Conservation (phyloP, 768 basidiomycete genomes). For the Austroboletus festivus region DNA sequence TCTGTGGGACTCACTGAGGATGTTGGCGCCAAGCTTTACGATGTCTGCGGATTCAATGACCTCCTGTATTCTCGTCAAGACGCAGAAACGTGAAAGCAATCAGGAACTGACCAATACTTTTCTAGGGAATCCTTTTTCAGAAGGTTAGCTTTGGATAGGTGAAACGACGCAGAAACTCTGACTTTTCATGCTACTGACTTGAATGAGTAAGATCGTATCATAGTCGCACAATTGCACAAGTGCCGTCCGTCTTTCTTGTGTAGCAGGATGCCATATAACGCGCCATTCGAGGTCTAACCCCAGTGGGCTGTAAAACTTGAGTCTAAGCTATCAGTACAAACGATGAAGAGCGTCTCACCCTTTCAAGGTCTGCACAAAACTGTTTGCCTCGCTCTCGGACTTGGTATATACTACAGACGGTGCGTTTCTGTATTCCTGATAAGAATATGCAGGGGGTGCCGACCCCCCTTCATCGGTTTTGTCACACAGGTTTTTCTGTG, state of each 20-base stretch:
- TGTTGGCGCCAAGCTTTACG: constrained; percentile 48
- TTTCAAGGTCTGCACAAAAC: constrained; percentile 34
- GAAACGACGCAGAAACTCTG: constrained; percentile 2
- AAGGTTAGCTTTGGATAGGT: background rate
- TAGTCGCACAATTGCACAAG: constrained; percentile 46
- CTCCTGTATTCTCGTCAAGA: constrained; percentile 30
- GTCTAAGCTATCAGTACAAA: background rate
- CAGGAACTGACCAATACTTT: constrained; percentile 36
- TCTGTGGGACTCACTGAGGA: constrained; percentile 36
- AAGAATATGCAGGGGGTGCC: constrained; percentile 37
- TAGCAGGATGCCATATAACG: constrained; percentile 31
- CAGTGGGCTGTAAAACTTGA: constrained; percentile 34
- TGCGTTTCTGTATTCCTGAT: constrained; percentile 26
- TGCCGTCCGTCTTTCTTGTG: constrained; percentile 37
- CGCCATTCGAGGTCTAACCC: constrained; percentile 55
- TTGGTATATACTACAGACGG: constrained; percentile 40
- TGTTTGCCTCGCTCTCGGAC: constrained; percentile 41
- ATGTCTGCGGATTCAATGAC: constrained; percentile 41
- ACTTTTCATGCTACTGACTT: constrained; percentile 49
- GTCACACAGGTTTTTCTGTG: background rate
- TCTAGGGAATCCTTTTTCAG: constrained; percentile 39
- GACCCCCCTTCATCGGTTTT: constrained; percentile 1
- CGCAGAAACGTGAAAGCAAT: background rate
- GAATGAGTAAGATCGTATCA: constrained; percentile 43
- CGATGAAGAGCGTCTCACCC: constrained; percentile 28